Base-by-base conservation (phyloP, 345 rosid genomes). In the Salix udensis region DNA sequence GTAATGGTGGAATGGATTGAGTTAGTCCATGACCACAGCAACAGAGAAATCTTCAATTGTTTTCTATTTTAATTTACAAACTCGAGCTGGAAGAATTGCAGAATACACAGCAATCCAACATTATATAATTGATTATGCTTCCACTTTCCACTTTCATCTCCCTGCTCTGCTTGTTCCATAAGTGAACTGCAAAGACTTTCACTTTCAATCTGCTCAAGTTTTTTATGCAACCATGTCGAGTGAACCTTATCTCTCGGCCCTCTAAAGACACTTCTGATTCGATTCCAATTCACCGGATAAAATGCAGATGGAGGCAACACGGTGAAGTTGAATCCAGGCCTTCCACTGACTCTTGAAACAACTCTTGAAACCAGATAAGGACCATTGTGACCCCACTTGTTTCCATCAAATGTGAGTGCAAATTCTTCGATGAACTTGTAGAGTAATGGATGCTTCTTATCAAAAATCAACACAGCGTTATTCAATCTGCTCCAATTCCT, bases 311-410 rank as follows among this genome's bases (percentile, higher is more conserved):
- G 97, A 8, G 94, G 92, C 88, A 91, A 50, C 44, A 96, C 91
- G 0, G 88, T 84, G 86, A 93, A 89, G 81, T 87, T 72, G 37
- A 79, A 80, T 39, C 86, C 88, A 23, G 89, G 76, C 64, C 82
- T 78, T 1, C 71, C 82, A 2, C 19, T 72, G 15, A 92, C 75
- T 72, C 91, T 87, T 7, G 87, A 72, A 23, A 92, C 86, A 7
- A 96, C 99, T 74, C 99, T 85, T 0, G 98, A 96, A 26, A 93
- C 97, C 62, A 96, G 76, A 74, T 96, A 93, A 2, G 96, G 99
- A 71, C 99, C 99, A 67, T 96, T 96, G 68, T 96, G 96, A 6
- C 99, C 99, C 99, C 99, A 96, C 80, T 88, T 96, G 84, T 85
- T 91, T 19, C 98, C 98, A 81, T 96, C 84, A 66, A 96, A 96